Evolutionary conservation across 208 protist genomes (phyloP).

Genomic region (Leishmania turanica): DNA sequence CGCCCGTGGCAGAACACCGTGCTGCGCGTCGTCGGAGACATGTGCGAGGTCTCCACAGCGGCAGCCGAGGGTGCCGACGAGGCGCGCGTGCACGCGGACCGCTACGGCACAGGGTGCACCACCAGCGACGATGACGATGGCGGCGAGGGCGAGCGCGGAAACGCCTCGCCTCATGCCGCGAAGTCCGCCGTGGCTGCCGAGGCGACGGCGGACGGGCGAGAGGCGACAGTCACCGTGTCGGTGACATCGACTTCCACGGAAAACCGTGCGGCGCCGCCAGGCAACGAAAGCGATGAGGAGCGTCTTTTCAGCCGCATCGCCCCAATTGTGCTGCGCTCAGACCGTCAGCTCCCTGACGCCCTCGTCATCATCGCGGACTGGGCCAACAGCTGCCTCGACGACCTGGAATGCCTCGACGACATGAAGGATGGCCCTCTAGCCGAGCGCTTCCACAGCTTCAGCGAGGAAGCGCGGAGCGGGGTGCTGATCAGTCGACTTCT

Average conservation of each 20-base stretch:
- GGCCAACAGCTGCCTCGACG: conserved; percentile 86
- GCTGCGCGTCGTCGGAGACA: conserved; percentile 74
- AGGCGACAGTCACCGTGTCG: too few species aligned
- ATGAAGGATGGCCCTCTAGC: conserved; percentile 74
- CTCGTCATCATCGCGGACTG: conserved; percentile 85
- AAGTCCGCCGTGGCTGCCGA: conserved; percentile 12
- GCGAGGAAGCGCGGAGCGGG: conserved; percentile 81
- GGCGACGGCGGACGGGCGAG: background rate
- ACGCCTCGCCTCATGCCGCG: background rate
- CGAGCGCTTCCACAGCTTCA: conserved; percentile 69
- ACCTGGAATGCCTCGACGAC: conserved; percentile 83
- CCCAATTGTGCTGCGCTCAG: conserved; percentile 77
- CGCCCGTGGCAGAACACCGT: conserved; percentile 81
- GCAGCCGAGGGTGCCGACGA: conserved; percentile 63
- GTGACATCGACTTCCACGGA: background rate
- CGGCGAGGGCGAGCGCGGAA: conserved; percentile 7
- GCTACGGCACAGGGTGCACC: conserved; percentile 6
- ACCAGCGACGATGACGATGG: background rate
- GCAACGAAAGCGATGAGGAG: conserved; percentile 50
- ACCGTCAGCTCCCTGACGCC: conserved; percentile 68
- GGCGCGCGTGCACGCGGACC: conserved; percentile 39
- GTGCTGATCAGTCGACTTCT: conserved; percentile 84
- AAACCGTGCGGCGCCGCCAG: background rate
- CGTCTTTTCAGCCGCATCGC: conserved; percentile 83
- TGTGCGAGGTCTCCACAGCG: conserved; percentile 68